These are phyloP conservation scores for Phytomonas sp. DNA, from an alignment of 208 protist species.

Conservation along the genomic window DNA sequence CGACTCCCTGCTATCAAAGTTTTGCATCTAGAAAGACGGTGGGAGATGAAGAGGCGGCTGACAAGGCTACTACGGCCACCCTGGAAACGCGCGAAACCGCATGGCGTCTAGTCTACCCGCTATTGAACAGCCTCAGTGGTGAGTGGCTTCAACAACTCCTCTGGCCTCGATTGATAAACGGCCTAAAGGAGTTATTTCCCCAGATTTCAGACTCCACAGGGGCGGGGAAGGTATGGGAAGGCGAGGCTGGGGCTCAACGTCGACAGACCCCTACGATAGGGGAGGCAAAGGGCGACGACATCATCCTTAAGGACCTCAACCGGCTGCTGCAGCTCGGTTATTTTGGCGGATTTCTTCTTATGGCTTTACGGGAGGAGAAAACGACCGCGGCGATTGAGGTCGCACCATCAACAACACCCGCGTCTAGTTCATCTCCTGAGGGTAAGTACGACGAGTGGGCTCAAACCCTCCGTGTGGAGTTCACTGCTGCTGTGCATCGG, in stretches of 20 bases:
- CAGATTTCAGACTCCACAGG: background rate
- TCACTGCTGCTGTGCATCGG: background rate
- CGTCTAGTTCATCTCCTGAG: background rate
- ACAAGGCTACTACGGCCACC: background rate
- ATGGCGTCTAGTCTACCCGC: background rate
- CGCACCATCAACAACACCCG: too few relatives aligned
- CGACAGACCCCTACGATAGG: background rate
- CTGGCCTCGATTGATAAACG: background rate
- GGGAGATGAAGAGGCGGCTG: background rate
- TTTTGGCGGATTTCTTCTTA: background rate
- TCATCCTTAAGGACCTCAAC: background rate
- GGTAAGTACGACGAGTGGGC: background rate
- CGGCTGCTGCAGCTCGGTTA: background rate
- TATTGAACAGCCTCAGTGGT: background rate
- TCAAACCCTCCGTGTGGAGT: background rate
- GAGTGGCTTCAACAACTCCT: background rate
- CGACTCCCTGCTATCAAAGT: slow-evolving; percentile 4
- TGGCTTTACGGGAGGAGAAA: background rate
- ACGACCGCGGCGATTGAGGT: background rate
- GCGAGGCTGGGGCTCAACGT: background rate
- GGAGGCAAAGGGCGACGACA: background rate
- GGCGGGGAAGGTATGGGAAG: background rate
- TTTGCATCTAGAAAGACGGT: background rate
- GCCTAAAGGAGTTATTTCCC: background rate
- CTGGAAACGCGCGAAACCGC: background rate